These are phyloP conservation scores for Puccinia hordei DNA, from an alignment of 1,284 basidiomycete species.

Conservation along the genomic window DNA sequence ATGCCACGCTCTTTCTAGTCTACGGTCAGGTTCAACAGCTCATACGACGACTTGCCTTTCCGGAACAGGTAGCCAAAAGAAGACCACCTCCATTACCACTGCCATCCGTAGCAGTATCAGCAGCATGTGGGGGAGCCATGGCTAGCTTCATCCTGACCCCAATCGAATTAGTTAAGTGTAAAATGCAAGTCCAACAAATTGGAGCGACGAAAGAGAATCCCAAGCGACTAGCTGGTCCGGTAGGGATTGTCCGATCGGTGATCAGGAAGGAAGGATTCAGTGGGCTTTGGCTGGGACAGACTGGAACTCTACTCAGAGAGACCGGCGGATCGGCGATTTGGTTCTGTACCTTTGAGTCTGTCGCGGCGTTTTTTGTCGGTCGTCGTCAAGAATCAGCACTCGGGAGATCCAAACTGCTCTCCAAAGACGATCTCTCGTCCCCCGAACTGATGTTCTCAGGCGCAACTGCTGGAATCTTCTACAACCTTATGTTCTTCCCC, in stretches of 20 bases:
- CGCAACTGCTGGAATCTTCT: slow-evolving; percentile 80
- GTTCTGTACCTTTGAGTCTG: slow-evolving; percentile 81
- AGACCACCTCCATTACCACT: slow-evolving; percentile 63
- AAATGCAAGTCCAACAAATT: slow-evolving; percentile 83
- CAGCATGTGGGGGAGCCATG: slow-evolving; percentile 76
- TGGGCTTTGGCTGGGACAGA: slow-evolving; percentile 85
- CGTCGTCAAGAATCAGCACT: slow-evolving; percentile 56
- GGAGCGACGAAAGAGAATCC: slow-evolving; percentile 42
- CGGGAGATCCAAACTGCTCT: slow-evolving; percentile 53
- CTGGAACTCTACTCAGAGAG: slow-evolving; percentile 80
- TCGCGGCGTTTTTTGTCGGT: slow-evolving; percentile 66
- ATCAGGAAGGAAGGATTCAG: slow-evolving; percentile 70
- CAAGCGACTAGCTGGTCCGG: slow-evolving; percentile 66
- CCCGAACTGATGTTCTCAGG: slow-evolving; percentile 84
- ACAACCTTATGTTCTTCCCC: slow-evolving; percentile 80
- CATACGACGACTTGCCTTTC: slow-evolving; percentile 60
- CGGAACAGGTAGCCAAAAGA: slow-evolving; percentile 46
- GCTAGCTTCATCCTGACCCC: slow-evolving; percentile 85
- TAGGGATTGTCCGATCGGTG: slow-evolving; percentile 69
- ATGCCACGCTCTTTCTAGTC: slow-evolving; percentile 80
- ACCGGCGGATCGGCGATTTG: slow-evolving; percentile 83
- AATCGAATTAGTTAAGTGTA: slow-evolving; percentile 87
- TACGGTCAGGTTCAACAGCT: slow-evolving; percentile 79
- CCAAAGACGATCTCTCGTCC: slow-evolving; percentile 67
- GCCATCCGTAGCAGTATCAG: slow-evolving; percentile 72